Conservation (phyloP, 2,329 filamentous ascomycete species). For the Aphanocladium album region DNA sequence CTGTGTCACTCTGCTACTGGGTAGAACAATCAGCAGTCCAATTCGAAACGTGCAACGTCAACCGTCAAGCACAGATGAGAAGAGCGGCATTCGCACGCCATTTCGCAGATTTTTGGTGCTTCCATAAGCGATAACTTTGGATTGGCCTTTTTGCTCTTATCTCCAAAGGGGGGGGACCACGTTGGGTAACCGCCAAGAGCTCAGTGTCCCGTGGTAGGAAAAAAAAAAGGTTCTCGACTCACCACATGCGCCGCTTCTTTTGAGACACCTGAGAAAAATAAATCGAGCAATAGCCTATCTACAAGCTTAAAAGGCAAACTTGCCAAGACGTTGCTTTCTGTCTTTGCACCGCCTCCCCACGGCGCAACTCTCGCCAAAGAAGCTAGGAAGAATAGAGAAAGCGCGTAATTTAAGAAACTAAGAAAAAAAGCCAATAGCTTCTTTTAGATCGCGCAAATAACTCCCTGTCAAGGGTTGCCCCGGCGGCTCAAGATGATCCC, state of each 20-base stretch:
- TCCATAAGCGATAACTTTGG: too few species aligned
- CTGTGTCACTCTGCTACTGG: not conserved
- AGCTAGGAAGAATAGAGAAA: too few species aligned
- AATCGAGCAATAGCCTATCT: not conserved
- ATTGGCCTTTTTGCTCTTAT: not conserved
- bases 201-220: too few species aligned
- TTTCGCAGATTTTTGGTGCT: too few species aligned
- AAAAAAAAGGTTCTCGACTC: not conserved
- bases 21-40: not conserved
- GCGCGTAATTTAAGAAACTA: too few species aligned
- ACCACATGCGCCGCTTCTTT: not conserved
- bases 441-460: not conserved
- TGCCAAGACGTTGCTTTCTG: not conserved
- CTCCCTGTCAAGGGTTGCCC: not conserved
- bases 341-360: not conserved
- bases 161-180: not conserved
- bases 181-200: not conserved
- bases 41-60: not conserved
- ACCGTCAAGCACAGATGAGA: not conserved
- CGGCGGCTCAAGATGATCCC: not conserved
- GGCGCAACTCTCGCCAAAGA: not conserved
- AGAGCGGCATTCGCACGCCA: not conserved
- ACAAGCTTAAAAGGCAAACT: not conserved
- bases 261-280: not conserved
- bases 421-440: too few species aligned